Evolutionary conservation across 305 asterid species (phyloP).

Genomic region (Rubia peregrina): DNA sequence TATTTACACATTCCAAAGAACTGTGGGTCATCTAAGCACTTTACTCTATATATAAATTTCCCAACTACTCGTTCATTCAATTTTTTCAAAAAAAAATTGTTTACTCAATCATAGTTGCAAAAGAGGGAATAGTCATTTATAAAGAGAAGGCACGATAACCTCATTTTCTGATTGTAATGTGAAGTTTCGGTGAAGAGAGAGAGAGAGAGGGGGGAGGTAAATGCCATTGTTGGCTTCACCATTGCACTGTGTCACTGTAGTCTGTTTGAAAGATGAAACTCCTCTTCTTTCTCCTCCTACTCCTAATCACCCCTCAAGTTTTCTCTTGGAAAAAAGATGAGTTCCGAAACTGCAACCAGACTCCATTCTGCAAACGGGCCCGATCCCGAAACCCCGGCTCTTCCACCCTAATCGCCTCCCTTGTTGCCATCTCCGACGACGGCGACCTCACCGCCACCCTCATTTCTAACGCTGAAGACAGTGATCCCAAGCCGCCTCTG

Average conservation of each 20-base stretch:
- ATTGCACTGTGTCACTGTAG: not conserved
- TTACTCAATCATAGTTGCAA: too few relatives aligned
- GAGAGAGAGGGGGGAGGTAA: too few relatives aligned
- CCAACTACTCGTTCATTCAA: too few relatives aligned
- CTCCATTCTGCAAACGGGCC: slow-evolving; percentile 95
- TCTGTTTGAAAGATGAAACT: not conserved
- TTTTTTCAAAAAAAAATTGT: too few relatives aligned
- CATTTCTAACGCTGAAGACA: slow-evolving; percentile 22
- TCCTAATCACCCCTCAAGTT: slow-evolving; percentile 31
- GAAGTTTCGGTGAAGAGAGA: too few relatives aligned
- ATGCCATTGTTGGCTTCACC: too few relatives aligned
- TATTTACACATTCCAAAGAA: too few relatives aligned
- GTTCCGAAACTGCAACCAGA: slow-evolving; percentile 80
- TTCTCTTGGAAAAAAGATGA: slow-evolving; percentile 89
- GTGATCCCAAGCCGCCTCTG: slow-evolving; percentile 33
- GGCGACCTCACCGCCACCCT: slow-evolving; percentile 71
- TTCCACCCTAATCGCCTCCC: slow-evolving; percentile 49
- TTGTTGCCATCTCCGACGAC: slow-evolving; percentile 57
- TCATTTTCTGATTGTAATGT: too few relatives aligned
- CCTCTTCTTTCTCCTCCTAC: slow-evolving; percentile 19
- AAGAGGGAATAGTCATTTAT: too few relatives aligned
- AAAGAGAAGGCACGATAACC: too few relatives aligned
- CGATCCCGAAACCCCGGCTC: slow-evolving; percentile 65
- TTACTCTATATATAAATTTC: too few relatives aligned
- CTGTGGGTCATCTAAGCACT: too few relatives aligned